Percentiles rank a stretch among this genome's conserved stretches.
Conservation (phyloP, 805 yeast genomes). For the Ogataea naganishii region DNA sequence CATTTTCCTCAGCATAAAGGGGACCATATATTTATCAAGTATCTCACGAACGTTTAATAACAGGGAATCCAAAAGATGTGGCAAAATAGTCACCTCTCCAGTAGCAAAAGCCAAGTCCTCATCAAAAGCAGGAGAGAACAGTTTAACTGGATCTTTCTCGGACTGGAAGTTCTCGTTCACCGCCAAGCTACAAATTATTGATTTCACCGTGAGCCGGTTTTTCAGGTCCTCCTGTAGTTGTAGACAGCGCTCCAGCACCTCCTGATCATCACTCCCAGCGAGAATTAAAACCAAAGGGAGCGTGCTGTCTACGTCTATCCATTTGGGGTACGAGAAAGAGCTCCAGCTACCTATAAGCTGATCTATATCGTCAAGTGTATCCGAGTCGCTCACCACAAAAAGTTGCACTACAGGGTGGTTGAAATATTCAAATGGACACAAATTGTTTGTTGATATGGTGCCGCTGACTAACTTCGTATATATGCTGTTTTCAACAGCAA, state of each 20-base stretch:
- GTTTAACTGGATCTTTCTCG: slow-evolving; percentile 1
- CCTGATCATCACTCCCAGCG: slow-evolving; percentile 36
- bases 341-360: slow-evolving; percentile 46
- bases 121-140: slow-evolving; percentile 29
- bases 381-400: slow-evolving; percentile 51
- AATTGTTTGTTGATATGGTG: slow-evolving; percentile 46
- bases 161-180: slow-evolving; percentile 2
- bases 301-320: slow-evolving; percentile 56
- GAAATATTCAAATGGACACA: slow-evolving; percentile 76
- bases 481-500: slow-evolving; percentile 32
- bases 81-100: slow-evolving; percentile 10
- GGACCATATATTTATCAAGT: slow-evolving; percentile 45
- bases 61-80: slow-evolving; percentile 23
- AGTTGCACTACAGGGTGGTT: slow-evolving; percentile 80
- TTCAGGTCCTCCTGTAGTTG: slow-evolving; percentile 23
- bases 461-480: slow-evolving; percentile 52
- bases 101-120: slow-evolving; percentile 30
- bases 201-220: slow-evolving; percentile 11
- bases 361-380: slow-evolving; percentile 47
- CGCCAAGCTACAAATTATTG: slow-evolving; percentile 12
- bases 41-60: slow-evolving; percentile 35
- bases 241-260: slow-evolving; percentile 31
- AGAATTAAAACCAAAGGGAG: slow-evolving; percentile 43
- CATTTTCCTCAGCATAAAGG: slow-evolving; percentile 82
- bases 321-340: slow-evolving; percentile 40